Evolutionary conservation across 441 rosid genomes (phyloP), one percentile per base, ranked within the genome.

Genomic region (Theobroma grandiflorum): DNA sequence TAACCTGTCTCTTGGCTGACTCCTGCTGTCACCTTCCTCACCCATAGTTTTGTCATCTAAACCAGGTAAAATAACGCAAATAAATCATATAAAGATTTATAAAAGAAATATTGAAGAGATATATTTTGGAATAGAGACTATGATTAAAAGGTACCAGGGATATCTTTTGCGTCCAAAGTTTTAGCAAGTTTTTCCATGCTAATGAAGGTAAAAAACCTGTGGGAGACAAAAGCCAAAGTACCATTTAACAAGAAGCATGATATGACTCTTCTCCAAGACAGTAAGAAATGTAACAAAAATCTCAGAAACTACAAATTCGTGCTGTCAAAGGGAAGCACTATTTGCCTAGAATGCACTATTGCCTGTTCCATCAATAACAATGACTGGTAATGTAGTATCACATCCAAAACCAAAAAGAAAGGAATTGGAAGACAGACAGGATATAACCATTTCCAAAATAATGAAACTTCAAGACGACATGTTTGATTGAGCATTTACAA

Each of bases 131-230:
- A 42, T 61, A 26, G 4, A 49, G 22, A 26, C 55, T 57, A 6
- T 3, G n/a, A 47, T 45, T 43, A 72, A 65, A 47, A 76, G 45
- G 12, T 87, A 93, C 95, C 94, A 75, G 84, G 71, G 65, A 40
- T 14, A 31, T 77, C 83, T 74, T 86, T 87, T 42, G 82, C 78
- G 85, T 91, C 90, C 81, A 91, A 76, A 57, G 84, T 83, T 84
- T 81, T 87, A 68, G 90, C 86, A 75, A 95, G 86, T 79, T 92
- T 96, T 49, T 88, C 93, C 84, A 95, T 81, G 85, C 94, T 92
- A 81, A 95, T 89, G 84, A 87, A 92, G 43, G 98, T 96, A 75
- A 93, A 95, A 85, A 92, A 94, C 76, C 98, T 95, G 90, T 3
- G 2, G 38, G 26, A 53, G 18, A 37, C 15, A 72, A 55, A 72